A percentile compares a stretch with the other conserved stretches of the same genome.
phyloP scores from a whole-genome alignment of 73 alveolate genomes.

The Breviolum minutum region DNA sequence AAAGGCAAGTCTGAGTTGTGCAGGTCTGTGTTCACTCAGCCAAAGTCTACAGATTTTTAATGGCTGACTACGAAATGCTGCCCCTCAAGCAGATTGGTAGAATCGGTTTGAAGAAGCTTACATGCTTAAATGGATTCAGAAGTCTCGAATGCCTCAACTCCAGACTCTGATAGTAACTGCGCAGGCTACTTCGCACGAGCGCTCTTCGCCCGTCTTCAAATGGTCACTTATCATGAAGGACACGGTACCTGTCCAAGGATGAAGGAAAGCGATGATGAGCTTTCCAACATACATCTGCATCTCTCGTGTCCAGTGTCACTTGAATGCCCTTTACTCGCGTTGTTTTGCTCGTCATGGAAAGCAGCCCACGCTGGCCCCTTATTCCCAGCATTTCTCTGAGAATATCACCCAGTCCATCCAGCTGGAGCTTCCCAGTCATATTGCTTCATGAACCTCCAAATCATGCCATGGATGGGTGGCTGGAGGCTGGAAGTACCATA shows the following conservation, averaged over 20 bases:
- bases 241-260: constrained; percentile 38
- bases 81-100: too few relatives aligned
- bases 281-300: not conserved
- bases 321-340: not conserved
- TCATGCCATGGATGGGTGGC: not conserved
- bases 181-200: constrained; percentile 56
- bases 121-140: too few relatives aligned
- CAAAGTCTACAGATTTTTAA: not conserved
- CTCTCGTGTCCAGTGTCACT: not conserved
- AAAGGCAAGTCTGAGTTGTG: not conserved
- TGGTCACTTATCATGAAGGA: constrained; percentile 72
- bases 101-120: too few relatives aligned
- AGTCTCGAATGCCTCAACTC: constrained; percentile 9
- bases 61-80: too few relatives aligned
- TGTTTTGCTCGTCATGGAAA: not conserved
- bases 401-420: constrained; percentile 60
- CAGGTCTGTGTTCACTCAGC: not conserved
- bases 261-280: not conserved
- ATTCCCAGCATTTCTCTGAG: not conserved
- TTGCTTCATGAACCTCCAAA: constrained; percentile 80
- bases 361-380: not conserved
- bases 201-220: constrained; percentile 42
- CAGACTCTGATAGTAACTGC: not conserved
- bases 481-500: too few relatives aligned
- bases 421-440: constrained; percentile 93